phyloP scores from a whole-genome alignment of 257 asterid species.

The Petrea volubilis region DNA sequence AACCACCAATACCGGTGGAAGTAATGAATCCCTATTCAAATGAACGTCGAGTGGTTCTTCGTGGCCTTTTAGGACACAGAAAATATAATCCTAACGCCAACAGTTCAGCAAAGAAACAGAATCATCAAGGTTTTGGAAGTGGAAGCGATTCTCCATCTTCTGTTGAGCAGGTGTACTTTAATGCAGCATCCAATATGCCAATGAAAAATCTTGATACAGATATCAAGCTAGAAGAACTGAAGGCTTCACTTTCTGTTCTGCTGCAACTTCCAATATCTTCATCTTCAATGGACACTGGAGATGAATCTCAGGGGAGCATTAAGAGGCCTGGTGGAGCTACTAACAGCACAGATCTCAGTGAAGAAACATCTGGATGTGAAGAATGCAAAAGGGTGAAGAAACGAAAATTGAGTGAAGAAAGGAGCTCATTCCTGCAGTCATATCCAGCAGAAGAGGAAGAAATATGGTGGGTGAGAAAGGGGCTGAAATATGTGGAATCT shows the following conservation, averaged over 20 bases:
- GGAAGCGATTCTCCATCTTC: slow-evolving; percentile 52
- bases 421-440: slow-evolving; percentile 49
- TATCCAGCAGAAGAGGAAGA: slow-evolving; percentile 75
- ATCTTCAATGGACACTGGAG: slow-evolving; percentile 42
- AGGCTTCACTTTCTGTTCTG: slow-evolving; percentile 61
- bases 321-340: slow-evolving; percentile 49
- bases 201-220: slow-evolving; percentile 32
- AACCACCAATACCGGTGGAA: slow-evolving; percentile 50
- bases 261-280: slow-evolving; percentile 64
- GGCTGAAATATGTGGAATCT: slow-evolving; percentile 65
- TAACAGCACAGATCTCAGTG: slow-evolving; percentile 53
- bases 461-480: slow-evolving; percentile 87
- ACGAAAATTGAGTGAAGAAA: slow-evolving; percentile 75
- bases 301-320: slow-evolving; percentile 52
- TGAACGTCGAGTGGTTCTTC: slow-evolving; percentile 85
- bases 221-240: slow-evolving; percentile 69
- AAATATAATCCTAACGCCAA: slow-evolving; percentile 34
- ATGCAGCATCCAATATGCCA: slow-evolving; percentile 36
- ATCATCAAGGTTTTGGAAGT: slow-evolving; percentile 32
- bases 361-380: slow-evolving; percentile 90
- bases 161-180: slow-evolving; percentile 54
- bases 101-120: slow-evolving; percentile 47
- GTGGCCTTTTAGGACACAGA: slow-evolving; percentile 49
- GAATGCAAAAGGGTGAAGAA: slow-evolving; percentile 88
- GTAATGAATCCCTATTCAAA: slow-evolving; percentile 64